Percentiles rank a stretch among this genome's conserved stretches.
phyloP scores from a whole-genome alignment of 352 stramenopile genomes.

The Pythium grandisporangium region DNA sequence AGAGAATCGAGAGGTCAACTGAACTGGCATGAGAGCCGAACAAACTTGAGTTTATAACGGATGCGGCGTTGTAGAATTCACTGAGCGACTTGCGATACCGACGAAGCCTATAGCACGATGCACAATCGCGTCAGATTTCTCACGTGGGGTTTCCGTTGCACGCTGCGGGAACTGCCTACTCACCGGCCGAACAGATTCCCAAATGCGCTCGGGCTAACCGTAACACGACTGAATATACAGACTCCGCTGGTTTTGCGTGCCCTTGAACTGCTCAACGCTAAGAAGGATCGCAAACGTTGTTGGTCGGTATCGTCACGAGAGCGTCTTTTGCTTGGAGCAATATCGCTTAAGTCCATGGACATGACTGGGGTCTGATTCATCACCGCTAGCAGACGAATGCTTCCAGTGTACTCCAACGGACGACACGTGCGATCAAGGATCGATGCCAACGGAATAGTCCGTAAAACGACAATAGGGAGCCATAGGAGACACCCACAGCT shows the following conservation, averaged over 20 bases:
- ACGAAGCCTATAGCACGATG: slow-evolving; percentile 4
- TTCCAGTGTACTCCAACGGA: slow-evolving; percentile 12
- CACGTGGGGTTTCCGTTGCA: no score
- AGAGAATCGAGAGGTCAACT: slow-evolving; percentile 5
- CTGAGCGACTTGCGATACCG: slow-evolving; percentile 6
- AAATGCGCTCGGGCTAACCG: neutral
- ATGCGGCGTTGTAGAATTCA: slow-evolving; percentile 4
- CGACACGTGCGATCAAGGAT: slow-evolving; percentile 27
- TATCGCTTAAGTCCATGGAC: neutral
- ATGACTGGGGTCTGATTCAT: neutral
- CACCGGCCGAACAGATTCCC: slow-evolving; percentile 7
- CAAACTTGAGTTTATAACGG: slow-evolving; percentile 11
- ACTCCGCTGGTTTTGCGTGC: no score
- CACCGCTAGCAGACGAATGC: slow-evolving; percentile 5
- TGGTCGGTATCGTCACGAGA: slow-evolving; percentile 5
- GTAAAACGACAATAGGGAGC: slow-evolving; percentile 41
- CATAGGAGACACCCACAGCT: slow-evolving; percentile 26
- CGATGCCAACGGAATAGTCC: slow-evolving; percentile 33
- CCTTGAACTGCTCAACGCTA: neutral
- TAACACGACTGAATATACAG: slow-evolving; percentile 4
- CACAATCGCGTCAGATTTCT: no score
- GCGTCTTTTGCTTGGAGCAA: slow-evolving; percentile 5
- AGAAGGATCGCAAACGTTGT: slow-evolving; percentile 4
- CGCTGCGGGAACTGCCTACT: neutral
- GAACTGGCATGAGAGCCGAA: slow-evolving; percentile 5